Base-by-base conservation (phyloP, 1,284 basidiomycete genomes). In the Inonotus obliquus region DNA sequence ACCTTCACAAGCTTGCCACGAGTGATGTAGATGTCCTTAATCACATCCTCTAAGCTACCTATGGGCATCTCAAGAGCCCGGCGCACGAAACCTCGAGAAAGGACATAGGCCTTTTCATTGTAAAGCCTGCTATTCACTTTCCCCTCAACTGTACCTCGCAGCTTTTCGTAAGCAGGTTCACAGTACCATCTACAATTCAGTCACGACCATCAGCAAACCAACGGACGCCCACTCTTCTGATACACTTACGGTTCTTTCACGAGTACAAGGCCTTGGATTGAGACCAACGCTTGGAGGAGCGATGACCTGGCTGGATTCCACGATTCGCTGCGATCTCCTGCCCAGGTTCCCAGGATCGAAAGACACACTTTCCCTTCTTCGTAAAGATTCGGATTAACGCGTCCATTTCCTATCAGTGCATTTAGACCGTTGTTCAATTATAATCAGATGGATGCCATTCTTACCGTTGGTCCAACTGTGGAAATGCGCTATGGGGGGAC, bases 331-430 rank as follows among this genome's bases (percentile, higher is more conserved):
- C 80, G 85, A 69, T 95, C 94, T 4, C 95, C 94, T 0, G 86
- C 82, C 94, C 94, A 98, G 0, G 94, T 97, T 19, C 92, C 92
- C 3, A 97, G 76, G 52, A 98, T 90, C 25, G 92, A 95, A 54
- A 98, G 73, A 70, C 95, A 98, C 44, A 98, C 94, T 73, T 96
- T 96, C 49, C 94, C 94, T 68, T 98, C 95, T 70, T 96, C 94
- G 69, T 98, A 98, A 54, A 97, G 75, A 74, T 98, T 38, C 59
- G 47, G 71, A 82, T 70, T 76, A 86, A 89, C 91, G 79, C 93
- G 80, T 19, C 94, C 94, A 69, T 94, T 94, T 10, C 93, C 48
- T 51, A 35, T 9, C 27, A 32, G 29, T 4, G 4, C 17, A 13
- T 21, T 44, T 17, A 21, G 41, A n/a, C n/a, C n/a, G n/a, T 14